Conservation (phyloP, 257 asterid genomes). For the Coffea eugenioides region DNA sequence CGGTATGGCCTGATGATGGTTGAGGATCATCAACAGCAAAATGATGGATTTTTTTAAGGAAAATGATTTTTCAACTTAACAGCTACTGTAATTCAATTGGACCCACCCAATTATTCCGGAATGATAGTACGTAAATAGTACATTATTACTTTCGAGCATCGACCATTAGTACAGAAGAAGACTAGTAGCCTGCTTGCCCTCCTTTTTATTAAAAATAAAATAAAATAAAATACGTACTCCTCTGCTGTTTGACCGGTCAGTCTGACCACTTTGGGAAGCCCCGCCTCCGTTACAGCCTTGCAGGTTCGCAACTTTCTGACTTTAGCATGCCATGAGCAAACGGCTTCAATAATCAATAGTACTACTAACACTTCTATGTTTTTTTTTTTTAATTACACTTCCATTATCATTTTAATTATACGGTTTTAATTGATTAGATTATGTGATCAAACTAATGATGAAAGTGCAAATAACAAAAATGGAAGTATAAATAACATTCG, state of each 20-base stretch:
- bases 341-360: not conserved
- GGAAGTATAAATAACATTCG: not conserved
- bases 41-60: slow-evolving; percentile 1
- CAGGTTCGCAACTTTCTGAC: not conserved
- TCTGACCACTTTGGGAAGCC: slow-evolving; percentile 16
- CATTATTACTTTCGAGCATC: not conserved
- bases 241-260: slow-evolving; percentile 19
- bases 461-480: too few relatives aligned
- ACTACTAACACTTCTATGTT: too few relatives aligned
- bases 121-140: slow-evolving; percentile 19
- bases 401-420: too few relatives aligned
- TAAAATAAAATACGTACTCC: too few relatives aligned
- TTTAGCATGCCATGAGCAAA: not conserved
- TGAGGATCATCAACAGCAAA: not conserved
- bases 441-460: too few relatives aligned
- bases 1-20: not conserved
- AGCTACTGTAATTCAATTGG: slow-evolving; percentile 24
- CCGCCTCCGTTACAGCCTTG: not conserved
- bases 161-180: too few relatives aligned
- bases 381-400: too few relatives aligned
- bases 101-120: slow-evolving; percentile 44
- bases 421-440: too few relatives aligned
- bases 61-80: slow-evolving; percentile 20
- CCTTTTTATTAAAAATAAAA: too few relatives aligned
- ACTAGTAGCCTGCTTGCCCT: not conserved